Evolutionary conservation across 2,329 filamentous ascomycete species (phyloP).

Genomic region (Claviceps sp.): DNA sequence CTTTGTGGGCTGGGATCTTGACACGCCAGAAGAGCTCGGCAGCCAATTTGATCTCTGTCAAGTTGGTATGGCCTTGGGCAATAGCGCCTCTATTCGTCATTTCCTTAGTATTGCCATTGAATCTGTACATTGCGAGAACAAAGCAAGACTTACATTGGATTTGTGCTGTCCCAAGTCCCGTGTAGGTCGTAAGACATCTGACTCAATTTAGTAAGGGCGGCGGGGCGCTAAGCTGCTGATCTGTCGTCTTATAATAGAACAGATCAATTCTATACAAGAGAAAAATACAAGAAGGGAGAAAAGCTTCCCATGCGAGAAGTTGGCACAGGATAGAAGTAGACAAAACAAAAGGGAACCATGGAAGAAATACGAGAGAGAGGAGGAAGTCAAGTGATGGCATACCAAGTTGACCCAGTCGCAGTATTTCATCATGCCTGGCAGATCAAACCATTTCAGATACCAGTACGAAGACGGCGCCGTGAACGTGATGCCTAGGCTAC

Average conservation of each 20-base stretch:
- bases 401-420: conserved; percentile 26
- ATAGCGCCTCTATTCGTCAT: not conserved
- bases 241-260: too few species aligned
- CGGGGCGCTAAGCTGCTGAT: not conserved
- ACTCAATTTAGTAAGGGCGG: not conserved
- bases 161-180: conserved; percentile 25
- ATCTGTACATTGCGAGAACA: not conserved
- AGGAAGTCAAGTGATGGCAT: not conserved
- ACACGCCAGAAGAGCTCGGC: conserved; percentile 30
- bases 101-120: not conserved
- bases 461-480: conserved; percentile 16
- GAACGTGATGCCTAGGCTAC: conserved; percentile 11
- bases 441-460: conserved; percentile 17
- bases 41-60: conserved; percentile 25
- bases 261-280: not conserved
- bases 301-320: not conserved
- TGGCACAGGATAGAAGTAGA: not conserved
- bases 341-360: not conserved
- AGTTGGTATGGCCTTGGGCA: conserved; percentile 24
- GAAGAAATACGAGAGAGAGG: not conserved
- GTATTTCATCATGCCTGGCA: conserved; percentile 8
- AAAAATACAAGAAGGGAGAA: not conserved
- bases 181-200: conserved; percentile 29
- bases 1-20: conserved; percentile 22
- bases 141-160: conserved; percentile 12